These are phyloP conservation scores for Senna siamea DNA, from an alignment of 306 rosid genomes.

Conservation along the genomic window DNA sequence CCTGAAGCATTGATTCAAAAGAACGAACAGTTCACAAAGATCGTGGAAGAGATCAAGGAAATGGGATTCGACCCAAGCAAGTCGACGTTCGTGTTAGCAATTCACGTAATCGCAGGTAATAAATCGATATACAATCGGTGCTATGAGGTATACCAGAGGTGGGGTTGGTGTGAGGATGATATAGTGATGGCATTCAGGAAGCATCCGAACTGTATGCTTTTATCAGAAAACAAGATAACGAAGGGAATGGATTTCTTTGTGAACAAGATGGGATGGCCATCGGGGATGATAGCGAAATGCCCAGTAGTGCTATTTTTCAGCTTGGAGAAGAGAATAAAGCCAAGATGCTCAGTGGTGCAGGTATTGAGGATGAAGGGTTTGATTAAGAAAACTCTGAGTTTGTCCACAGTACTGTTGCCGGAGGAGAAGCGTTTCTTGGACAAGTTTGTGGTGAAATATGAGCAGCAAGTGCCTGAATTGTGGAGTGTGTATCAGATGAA, in stretches of 20 bases:
- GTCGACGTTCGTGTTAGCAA: conserved; percentile 33
- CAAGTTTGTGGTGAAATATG: conserved; percentile 28
- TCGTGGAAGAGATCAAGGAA: conserved; percentile 28
- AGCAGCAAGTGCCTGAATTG: conserved; percentile 31
- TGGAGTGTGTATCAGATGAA: conserved; percentile 36
- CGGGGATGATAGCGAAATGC: conserved; percentile 32
- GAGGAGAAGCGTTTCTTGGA: conserved; percentile 25
- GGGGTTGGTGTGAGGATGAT: conserved; percentile 40
- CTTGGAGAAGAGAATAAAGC: conserved; percentile 41
- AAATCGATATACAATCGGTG: conserved; percentile 34
- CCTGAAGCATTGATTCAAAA: conserved; percentile 34
- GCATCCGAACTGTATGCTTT: conserved; percentile 38
- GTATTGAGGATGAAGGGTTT: conserved; percentile 34
- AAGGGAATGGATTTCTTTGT: conserved; percentile 38
- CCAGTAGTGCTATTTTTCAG: conserved; percentile 39
- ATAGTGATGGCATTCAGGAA: conserved; percentile 32
- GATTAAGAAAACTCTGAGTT: conserved; percentile 36
- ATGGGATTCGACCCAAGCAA: conserved; percentile 38
- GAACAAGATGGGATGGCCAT: conserved; percentile 43
- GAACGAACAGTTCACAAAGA: conserved; percentile 23
- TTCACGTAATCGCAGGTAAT: conserved; percentile 30
- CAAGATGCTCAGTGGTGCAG: conserved; percentile 33
- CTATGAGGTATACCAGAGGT: conserved; percentile 34
- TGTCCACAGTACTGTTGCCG: conserved; percentile 32
- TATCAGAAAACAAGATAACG: conserved; percentile 38